phyloP scores from a whole-genome alignment of 306 rosid genomes.

The Coriaria nepalensis region DNA sequence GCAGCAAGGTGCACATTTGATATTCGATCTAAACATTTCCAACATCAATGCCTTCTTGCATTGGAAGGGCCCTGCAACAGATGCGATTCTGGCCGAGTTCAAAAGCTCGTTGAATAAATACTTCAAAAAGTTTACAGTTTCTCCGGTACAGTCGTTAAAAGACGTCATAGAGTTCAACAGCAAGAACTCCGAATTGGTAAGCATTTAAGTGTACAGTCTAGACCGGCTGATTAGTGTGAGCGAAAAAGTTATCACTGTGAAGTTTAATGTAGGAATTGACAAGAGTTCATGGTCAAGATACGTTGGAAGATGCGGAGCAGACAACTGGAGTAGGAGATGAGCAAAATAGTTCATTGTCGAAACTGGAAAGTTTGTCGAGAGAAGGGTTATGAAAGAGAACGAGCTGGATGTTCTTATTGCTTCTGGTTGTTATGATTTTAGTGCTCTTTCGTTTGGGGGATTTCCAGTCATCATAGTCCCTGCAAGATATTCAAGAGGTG shows the following conservation, averaged over 20 bases:
- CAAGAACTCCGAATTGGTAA: slow-evolving; percentile 16
- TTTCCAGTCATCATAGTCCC: slow-evolving; percentile 30
- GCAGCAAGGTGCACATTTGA: slow-evolving; percentile 18
- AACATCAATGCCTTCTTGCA: slow-evolving; percentile 7
- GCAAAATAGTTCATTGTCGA: slow-evolving; percentile 21
- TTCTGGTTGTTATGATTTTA: not conserved
- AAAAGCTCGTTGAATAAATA: slow-evolving; percentile 15
- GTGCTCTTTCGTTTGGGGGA: slow-evolving; percentile 24
- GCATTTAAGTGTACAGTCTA: too few species aligned
- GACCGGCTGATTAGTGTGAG: too few species aligned
- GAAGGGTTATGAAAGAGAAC: slow-evolving; percentile 31
- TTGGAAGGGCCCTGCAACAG: slow-evolving; percentile 12
- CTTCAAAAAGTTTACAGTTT: slow-evolving; percentile 12
- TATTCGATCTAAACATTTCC: slow-evolving; percentile 18
- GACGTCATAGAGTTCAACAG: slow-evolving; percentile 21
- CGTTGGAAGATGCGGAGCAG: slow-evolving; percentile 22
- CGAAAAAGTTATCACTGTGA: too few species aligned
- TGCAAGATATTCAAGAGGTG: slow-evolving; percentile 12
- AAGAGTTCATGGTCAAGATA: slow-evolving; percentile 34
- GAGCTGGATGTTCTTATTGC: slow-evolving; percentile 37
- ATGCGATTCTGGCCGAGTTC: slow-evolving; percentile 12
- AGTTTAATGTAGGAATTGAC: slow-evolving; percentile 10
- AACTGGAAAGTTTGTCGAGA: slow-evolving; percentile 19
- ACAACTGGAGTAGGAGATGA: slow-evolving; percentile 28
- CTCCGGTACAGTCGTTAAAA: slow-evolving; percentile 14